Evolutionary conservation across 139 green algal genomes (phyloP), one percentile per base, ranked within the genome.

Genomic region (Chlorella sp.): DNA sequence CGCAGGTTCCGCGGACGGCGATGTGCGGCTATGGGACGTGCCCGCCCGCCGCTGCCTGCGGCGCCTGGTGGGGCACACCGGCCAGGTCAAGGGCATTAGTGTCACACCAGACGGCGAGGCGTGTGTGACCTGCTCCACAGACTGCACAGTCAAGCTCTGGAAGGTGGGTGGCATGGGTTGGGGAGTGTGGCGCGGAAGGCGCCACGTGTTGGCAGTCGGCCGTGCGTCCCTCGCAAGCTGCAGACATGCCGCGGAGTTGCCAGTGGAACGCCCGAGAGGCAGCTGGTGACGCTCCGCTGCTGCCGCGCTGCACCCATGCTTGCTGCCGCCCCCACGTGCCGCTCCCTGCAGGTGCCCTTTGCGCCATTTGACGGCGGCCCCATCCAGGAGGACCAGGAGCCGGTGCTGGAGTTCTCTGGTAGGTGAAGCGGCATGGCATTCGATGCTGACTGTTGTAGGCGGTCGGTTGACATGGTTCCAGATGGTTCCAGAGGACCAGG

Each of bases 1-100:
- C 24, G 51, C 51, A 60, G 51, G 92, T 17, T 82, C 78, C 22
- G 89, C 88, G 1, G 89, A 93, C 69, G 90, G 90, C 40, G 89
- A 91, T 40, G 73, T 97, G 32, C 84, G 92, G 16, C 84, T 99
- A n/a, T 99, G 96, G 96, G 96, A 99, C 78, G 67, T 99, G 0
- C 86, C 95, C 2, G 87, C 74, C 5, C 75, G 92, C 64, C 92
- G 95, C 46, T 92, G 90, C 54, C 90, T 98, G 62, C 86, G 94
- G 44, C 89, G 86, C 19, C 85, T 98, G 14, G 77, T 93, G 17
- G 95, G 95, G 11, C 95, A 98, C 88, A 95, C 89, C 0, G 90
- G 84, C 0, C 89, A 92, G 6, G 92, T 99, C 4, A 90, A 87
- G 28, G 97, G 97, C 48, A 87, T 99, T 13, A 87, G 92, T 2